Conservation (phyloP, 768 basidiomycete species). For the Leccinum broughii region DNA sequence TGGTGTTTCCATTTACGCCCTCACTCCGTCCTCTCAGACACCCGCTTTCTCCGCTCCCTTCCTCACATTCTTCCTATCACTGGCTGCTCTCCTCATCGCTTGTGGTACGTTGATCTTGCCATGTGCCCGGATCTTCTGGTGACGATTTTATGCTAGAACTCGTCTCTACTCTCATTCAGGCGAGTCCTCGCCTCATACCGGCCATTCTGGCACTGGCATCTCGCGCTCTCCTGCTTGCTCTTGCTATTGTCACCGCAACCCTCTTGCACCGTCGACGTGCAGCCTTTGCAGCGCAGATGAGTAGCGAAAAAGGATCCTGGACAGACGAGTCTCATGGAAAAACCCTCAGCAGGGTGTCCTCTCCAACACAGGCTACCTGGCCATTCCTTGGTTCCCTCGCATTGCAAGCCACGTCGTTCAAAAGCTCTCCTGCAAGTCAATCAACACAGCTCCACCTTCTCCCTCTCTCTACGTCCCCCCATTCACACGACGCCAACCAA, state of each 20-base stretch:
- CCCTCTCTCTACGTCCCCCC: constrained; percentile 4
- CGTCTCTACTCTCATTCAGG: constrained; percentile 26
- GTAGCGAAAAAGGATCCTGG: constrained; percentile 18
- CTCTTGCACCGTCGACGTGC: constrained; percentile 5
- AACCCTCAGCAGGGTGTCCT: constrained; percentile 24
- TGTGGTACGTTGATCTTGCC: constrained; percentile 26
- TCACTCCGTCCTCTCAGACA: constrained; percentile 9
- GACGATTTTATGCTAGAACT: constrained; percentile 19
- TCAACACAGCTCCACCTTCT: constrained; percentile 1
- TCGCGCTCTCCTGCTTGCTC: constrained; percentile 20
- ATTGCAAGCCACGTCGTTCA: constrained; percentile 5
- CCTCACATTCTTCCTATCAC: constrained; percentile 16
- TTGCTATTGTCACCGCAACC: constrained; percentile 14
- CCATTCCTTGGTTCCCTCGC: constrained; percentile 34
- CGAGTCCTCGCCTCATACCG: constrained; percentile 27
- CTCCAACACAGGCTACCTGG: constrained; percentile 34
- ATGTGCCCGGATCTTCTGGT: neutral
- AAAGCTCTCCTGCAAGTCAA: neutral
- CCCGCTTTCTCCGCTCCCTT: constrained; percentile 6
- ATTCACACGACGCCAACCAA: neutral
- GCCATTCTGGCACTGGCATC: constrained; percentile 25
- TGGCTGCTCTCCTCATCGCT: constrained; percentile 23
- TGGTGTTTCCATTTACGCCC: constrained; percentile 26
- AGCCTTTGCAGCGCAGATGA: neutral
- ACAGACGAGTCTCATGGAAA: constrained; percentile 4